These are phyloP conservation scores for Leonotis leonurus DNA, from an alignment of 257 asterid genomes.

Conservation along the genomic window DNA sequence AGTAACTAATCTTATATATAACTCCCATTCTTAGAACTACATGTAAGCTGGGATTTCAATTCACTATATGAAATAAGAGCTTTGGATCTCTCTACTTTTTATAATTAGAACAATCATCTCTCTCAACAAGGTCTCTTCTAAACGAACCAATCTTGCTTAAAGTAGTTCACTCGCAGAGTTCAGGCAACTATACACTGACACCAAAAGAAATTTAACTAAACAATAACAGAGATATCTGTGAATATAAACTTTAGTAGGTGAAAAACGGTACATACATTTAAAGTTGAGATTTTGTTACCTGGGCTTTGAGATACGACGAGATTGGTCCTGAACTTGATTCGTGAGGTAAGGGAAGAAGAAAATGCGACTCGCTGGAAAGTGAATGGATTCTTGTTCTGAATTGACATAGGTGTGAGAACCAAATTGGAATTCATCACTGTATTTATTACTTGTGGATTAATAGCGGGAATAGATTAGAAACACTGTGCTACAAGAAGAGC, in stretches of 20 bases:
- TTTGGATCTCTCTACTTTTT: neutral
- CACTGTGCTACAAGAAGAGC: neutral
- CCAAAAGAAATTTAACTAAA: too few relatives aligned
- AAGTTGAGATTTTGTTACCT: constrained; percentile 15
- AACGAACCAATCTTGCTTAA: neutral
- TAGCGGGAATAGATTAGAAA: neutral
- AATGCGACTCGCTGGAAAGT: neutral
- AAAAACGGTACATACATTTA: neutral
- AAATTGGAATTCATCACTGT: neutral
- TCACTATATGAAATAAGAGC: neutral
- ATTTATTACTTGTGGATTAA: neutral
- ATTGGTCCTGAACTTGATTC: constrained; percentile 19
- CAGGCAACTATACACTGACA: neutral
- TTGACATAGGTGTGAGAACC: neutral
- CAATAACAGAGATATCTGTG: neutral
- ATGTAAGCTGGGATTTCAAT: neutral
- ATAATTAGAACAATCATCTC: neutral
- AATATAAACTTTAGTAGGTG: neutral
- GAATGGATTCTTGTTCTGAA: neutral
- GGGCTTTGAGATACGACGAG: constrained; percentile 27
- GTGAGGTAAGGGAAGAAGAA: constrained; percentile 12
- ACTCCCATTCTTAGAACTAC: neutral
- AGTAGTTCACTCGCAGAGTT: neutral
- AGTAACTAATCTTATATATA: neutral
- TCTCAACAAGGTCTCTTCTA: neutral